These are phyloP conservation scores for Candida patagonica DNA, from an alignment of 805 yeast species.

Conservation along the genomic window DNA sequence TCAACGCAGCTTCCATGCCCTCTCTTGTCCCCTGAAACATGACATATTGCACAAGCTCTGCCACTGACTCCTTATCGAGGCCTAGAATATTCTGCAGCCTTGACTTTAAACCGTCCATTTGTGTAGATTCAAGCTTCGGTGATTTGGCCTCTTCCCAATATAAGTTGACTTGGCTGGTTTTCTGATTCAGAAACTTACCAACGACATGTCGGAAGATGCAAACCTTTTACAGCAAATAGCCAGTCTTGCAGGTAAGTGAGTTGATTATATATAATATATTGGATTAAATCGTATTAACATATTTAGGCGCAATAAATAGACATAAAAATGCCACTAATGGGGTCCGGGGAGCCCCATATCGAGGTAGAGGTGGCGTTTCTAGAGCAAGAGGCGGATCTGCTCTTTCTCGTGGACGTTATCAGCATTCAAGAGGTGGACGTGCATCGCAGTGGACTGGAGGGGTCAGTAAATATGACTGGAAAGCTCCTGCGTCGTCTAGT, in stretches of 20 bases:
- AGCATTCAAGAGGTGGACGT: not conserved
- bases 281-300: not conserved
- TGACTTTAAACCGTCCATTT: not conserved
- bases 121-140: not conserved
- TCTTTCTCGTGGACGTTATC: not conserved
- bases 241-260: constrained; percentile 15
- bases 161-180: too few relatives aligned
- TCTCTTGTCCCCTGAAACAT: constrained; percentile 2
- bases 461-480: not conserved
- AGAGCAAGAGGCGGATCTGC: constrained; percentile 3
- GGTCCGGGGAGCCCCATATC: not conserved
- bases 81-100: not conserved
- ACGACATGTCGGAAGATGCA: constrained; percentile 14
- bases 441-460: not conserved
- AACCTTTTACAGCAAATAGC: constrained; percentile 18
- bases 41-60: constrained; percentile 1
- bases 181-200: too few relatives aligned
- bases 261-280: not conserved
- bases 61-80: constrained; percentile 1
- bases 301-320: constrained; percentile 18
- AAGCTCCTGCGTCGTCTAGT: not conserved
- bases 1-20: constrained; percentile 1
- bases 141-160: too few relatives aligned
- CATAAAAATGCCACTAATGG: constrained; percentile 12
- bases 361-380: constrained; percentile 5